These are phyloP conservation scores for Rhizopogon roseolus DNA, from an alignment of 768 basidiomycete species.

Conservation along the genomic window DNA sequence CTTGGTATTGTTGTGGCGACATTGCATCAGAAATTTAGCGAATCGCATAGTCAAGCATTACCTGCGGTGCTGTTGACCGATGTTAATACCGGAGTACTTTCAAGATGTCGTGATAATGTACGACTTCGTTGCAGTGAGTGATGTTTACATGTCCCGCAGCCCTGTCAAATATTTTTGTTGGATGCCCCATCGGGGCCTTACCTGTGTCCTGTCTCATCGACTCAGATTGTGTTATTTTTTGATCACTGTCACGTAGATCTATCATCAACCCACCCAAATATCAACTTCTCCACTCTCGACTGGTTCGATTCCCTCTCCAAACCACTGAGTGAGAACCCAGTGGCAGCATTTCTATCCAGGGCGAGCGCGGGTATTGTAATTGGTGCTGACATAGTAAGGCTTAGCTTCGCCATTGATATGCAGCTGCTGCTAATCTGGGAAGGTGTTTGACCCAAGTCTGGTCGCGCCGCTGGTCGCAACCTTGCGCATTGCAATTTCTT, in stretches of 20 bases:
- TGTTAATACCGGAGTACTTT: conserved; percentile 56
- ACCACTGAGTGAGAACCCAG: conserved; percentile 10
- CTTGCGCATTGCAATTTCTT: conserved; percentile 30
- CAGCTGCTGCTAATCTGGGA: background rate
- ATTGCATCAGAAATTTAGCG: conserved; percentile 39
- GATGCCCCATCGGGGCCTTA: background rate
- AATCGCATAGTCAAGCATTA: background rate
- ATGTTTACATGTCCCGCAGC: background rate
- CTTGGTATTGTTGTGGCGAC: conserved; percentile 58
- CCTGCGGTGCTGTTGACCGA: conserved; percentile 54
- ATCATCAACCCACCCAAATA: conserved; percentile 43
- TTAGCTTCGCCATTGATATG: background rate
- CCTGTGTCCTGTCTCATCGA: background rate
- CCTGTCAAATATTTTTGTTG: background rate
- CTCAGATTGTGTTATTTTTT: background rate
- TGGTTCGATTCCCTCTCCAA: conserved; percentile 58
- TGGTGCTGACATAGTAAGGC: conserved; percentile 62
- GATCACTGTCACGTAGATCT: conserved; percentile 35
- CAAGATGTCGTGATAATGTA: conserved; percentile 55
- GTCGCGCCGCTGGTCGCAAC: conserved; percentile 53
- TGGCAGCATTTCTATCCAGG: conserved; percentile 33
- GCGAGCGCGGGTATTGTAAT: conserved; percentile 54
- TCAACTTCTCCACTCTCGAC: conserved; percentile 49
- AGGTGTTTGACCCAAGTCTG: conserved; percentile 68
- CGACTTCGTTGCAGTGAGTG: conserved; percentile 64